phyloP scores from a whole-genome alignment of 257 asterid genomes.

The Anisodus tanguticus region DNA sequence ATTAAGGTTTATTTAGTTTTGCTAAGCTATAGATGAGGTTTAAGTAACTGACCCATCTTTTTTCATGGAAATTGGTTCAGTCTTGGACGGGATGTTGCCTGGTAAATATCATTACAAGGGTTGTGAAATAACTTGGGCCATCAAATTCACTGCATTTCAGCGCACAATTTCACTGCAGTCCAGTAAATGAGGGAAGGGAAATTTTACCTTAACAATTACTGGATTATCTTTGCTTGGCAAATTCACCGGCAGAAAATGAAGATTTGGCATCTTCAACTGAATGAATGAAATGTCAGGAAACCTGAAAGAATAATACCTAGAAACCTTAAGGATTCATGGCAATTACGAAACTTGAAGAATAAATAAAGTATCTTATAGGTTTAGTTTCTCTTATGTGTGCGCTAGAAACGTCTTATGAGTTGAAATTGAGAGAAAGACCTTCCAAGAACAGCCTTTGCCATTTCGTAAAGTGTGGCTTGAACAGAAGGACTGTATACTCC shows the following conservation, averaged over 20 bases:
- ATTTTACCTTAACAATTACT: constrained; percentile 71
- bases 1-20: background rate
- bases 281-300: constrained; percentile 72
- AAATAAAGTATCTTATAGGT: background rate
- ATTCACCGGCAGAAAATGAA: constrained; percentile 92
- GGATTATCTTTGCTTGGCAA: constrained; percentile 83
- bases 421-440: constrained; percentile 49
- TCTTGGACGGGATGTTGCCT: background rate
- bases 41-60: background rate
- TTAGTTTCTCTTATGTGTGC: background rate
- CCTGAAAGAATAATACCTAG: constrained; percentile 53
- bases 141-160: background rate
- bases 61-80: constrained; percentile 3
- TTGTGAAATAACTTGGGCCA: background rate
- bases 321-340: constrained; percentile 26
- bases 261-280: constrained; percentile 85
- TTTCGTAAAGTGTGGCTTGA: constrained; percentile 79
- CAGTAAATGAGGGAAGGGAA: background rate
- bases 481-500: constrained; percentile 98
- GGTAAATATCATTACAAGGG: constrained; percentile 1
- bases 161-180: background rate
- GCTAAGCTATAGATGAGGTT: background rate
- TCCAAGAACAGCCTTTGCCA: constrained; percentile 84
- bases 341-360: constrained; percentile 14
- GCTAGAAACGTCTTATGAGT: background rate